Percentiles rank a stretch among this genome's conserved stretches.
Conservation (phyloP, 306 rosid species). For the Citrullus mucosospermus region DNA sequence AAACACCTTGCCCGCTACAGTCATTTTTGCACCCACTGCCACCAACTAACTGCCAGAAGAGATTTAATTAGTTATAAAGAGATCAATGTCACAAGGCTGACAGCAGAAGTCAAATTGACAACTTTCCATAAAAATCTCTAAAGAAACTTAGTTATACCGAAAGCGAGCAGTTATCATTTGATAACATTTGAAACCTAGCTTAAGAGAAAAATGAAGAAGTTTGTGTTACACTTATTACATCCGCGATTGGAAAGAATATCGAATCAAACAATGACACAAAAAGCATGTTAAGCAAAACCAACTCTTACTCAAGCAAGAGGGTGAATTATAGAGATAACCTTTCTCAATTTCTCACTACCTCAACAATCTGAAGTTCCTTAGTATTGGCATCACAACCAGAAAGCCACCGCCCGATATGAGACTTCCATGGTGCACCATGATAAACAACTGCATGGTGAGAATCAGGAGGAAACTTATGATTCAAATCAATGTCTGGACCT, state of each 20-base stretch:
- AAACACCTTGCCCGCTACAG: conserved; percentile 74
- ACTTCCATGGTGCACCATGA: conserved; percentile 86
- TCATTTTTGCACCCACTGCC: conserved; percentile 61
- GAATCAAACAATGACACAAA: background rate
- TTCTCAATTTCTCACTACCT: conserved; percentile 34
- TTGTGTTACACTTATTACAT: background rate
- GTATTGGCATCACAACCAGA: conserved; percentile 56
- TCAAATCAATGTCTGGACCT: conserved; percentile 24
- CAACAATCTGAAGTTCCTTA: conserved; percentile 51
- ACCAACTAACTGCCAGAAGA: conserved; percentile 51
- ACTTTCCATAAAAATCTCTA: background rate
- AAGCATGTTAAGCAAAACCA: background rate
- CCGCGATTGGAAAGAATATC: background rate
- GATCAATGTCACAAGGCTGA: background rate
- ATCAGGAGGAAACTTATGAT: conserved; percentile 46
- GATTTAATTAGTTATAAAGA: background rate
- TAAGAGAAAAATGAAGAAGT: background rate
- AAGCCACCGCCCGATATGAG: conserved; percentile 80
- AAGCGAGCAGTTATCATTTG: background rate
- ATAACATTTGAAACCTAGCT: background rate
- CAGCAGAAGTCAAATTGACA: background rate
- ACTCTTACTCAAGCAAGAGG: background rate
- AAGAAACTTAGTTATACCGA: background rate
- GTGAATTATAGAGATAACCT: background rate
- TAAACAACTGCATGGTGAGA: conserved; percentile 52